These are phyloP conservation scores for Nothophytophthora sp. DNA, from an alignment of 352 stramenopile genomes.

Conservation along the genomic window DNA sequence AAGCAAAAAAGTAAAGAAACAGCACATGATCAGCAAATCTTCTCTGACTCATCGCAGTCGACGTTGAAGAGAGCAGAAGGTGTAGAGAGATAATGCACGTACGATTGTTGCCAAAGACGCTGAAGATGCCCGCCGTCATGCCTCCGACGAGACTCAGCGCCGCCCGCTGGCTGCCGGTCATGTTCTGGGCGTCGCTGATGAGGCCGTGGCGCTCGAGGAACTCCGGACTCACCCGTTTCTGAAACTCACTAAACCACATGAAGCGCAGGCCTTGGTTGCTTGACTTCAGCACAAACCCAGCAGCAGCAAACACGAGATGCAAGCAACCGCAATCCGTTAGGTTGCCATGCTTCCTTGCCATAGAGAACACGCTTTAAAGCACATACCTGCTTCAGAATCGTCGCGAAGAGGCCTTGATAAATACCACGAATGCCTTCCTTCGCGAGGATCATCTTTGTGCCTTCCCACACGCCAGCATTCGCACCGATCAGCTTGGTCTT, in stretches of 20 bases:
- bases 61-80: no score
- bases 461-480: constrained; percentile 91
- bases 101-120: constrained; percentile 97
- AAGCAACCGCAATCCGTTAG: no score
- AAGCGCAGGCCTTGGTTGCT: constrained; percentile 97
- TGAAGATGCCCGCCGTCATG: constrained; percentile 97
- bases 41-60: no score
- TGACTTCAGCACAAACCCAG: constrained; percentile 39
- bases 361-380: neutral
- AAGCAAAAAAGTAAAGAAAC: constrained; percentile 12
- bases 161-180: constrained; percentile 66
- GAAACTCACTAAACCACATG: constrained; percentile 98
- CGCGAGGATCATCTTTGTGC: constrained; percentile 92
- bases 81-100: no score
- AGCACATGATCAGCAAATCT: constrained; percentile 13
- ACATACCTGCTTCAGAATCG: constrained; percentile 93
- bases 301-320: neutral
- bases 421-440: constrained; percentile 91
- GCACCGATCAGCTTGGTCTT: constrained; percentile 98
- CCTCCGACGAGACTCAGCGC: constrained; percentile 93
- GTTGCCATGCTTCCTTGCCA: no score
- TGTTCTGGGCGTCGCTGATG: constrained; percentile 77
- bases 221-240: constrained; percentile 61
- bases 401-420: constrained; percentile 94
- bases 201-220: constrained; percentile 50